A percentile compares a stretch with the other conserved stretches of the same genome.
Evolutionary conservation across 306 rosid genomes (phyloP).

Genomic region (Vigna angularis): DNA sequence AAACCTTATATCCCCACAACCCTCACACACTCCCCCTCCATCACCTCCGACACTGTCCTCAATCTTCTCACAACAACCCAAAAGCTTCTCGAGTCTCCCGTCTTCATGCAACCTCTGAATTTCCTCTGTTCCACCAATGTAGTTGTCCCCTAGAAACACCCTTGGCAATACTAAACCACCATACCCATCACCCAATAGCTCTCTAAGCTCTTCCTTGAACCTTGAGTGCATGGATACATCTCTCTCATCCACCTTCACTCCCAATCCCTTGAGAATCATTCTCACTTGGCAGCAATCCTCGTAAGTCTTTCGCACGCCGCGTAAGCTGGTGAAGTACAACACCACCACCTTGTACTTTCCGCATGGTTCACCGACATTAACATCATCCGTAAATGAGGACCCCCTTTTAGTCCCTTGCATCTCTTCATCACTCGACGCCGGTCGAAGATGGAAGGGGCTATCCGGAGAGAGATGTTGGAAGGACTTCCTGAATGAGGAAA

Average conservation of each 20-base stretch:
- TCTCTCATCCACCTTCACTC: constrained; percentile 77
- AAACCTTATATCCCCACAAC: constrained; percentile 92
- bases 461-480: constrained; percentile 50
- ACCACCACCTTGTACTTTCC: constrained; percentile 63
- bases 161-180: constrained; percentile 63
- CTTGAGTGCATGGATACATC: constrained; percentile 96
- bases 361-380: constrained; percentile 17
- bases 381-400: constrained; percentile 27
- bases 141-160: constrained; percentile 68
- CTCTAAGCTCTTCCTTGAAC: constrained; percentile 86
- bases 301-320: constrained; percentile 93
- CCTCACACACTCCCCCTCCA: constrained; percentile 67
- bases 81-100: constrained; percentile 79
- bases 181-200: constrained; percentile 54
- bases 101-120: constrained; percentile 80
- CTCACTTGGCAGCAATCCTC: constrained; percentile 95
- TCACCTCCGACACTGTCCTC: constrained; percentile 46
- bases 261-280: constrained; percentile 66
- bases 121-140: constrained; percentile 88
- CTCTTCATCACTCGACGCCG: constrained; percentile 18
- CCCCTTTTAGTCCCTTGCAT: constrained; percentile 11
- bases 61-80: constrained; percentile 63
- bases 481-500: constrained; percentile 63
- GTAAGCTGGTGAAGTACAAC: constrained; percentile 79
- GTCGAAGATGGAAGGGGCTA: constrained; percentile 45